phyloP scores from a whole-genome alignment of 1,139 yeast species.

The Pichia sp. region DNA sequence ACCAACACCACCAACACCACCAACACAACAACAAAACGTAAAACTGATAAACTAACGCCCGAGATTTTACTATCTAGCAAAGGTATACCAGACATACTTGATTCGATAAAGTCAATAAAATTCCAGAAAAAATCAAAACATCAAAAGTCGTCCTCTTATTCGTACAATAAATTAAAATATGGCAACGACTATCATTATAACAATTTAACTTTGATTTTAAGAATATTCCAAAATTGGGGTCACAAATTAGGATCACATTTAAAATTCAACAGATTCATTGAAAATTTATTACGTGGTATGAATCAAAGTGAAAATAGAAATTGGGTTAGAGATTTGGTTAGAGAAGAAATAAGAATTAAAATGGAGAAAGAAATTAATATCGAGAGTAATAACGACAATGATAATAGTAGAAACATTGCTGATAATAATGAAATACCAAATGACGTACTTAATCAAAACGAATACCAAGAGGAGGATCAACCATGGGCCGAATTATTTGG shows the following conservation, averaged over 20 bases:
- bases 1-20: not conserved
- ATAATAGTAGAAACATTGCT: not conserved
- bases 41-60: slow-evolving; percentile 22
- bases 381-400: not conserved
- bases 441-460: not conserved
- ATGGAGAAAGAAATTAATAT: slow-evolving; percentile 4
- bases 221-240: slow-evolving; percentile 29
- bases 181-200: slow-evolving; percentile 24
- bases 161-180: not conserved
- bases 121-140: not conserved
- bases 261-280: slow-evolving; percentile 25
- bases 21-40: slow-evolving; percentile 14
- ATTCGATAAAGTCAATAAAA: not conserved
- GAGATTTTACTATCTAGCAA: slow-evolving; percentile 25
- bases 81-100: slow-evolving; percentile 25
- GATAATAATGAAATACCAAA: not conserved
- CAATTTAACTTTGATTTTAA: slow-evolving; percentile 25
- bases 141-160: slow-evolving; percentile 1
- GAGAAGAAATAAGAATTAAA: slow-evolving; percentile 15
- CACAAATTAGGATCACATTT: slow-evolving; percentile 29
- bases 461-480: not conserved
- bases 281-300: slow-evolving; percentile 20
- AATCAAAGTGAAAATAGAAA: slow-evolving; percentile 14
- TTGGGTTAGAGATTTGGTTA: slow-evolving; percentile 10
- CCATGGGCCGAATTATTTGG: slow-evolving; percentile 16